Conservation (phyloP, 495 filamentous ascomycete genomes). For the Penicillium mononematosum region DNA sequence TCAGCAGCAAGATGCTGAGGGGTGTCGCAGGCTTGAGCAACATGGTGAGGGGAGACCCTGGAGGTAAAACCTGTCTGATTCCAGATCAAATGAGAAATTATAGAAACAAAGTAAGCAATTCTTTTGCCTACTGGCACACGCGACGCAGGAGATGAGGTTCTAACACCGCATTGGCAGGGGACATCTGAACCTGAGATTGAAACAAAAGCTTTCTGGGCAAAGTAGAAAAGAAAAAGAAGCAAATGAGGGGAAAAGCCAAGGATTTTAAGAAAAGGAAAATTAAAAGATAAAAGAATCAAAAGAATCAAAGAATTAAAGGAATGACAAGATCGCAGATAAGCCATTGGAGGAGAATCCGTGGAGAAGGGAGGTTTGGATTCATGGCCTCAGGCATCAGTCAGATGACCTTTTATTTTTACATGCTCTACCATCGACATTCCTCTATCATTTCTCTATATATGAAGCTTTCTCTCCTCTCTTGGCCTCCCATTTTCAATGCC, state of each 20-base stretch:
- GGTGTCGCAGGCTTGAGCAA: conserved; percentile 91
- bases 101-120: not conserved
- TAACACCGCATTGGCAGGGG: conserved; percentile 11
- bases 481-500: not conserved
- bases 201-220: not conserved
- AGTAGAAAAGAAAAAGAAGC: conserved; percentile 5
- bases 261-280: conserved; percentile 1
- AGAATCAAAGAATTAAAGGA: conserved; percentile 12
- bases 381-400: conserved; percentile 16
- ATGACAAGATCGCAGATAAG: conserved; percentile 16
- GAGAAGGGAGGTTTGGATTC: not conserved
- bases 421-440: not conserved
- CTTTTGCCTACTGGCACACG: conserved; percentile 1
- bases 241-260: conserved; percentile 21
- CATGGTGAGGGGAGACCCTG: conserved; percentile 35
- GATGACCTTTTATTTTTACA: not conserved
- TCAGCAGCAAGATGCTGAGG: conserved; percentile 77
- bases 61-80: conserved; percentile 8
- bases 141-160: conserved; percentile 4
- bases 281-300: not conserved
- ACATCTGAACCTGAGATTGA: conserved; percentile 1
- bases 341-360: conserved; percentile 13
- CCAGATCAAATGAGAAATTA: not conserved
- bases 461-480: not conserved
- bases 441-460: not conserved